A percentile compares a stretch with the other conserved stretches of the same genome.
Conservation (phyloP, 1,284 basidiomycete species). For the Fomitopsis betulina region DNA sequence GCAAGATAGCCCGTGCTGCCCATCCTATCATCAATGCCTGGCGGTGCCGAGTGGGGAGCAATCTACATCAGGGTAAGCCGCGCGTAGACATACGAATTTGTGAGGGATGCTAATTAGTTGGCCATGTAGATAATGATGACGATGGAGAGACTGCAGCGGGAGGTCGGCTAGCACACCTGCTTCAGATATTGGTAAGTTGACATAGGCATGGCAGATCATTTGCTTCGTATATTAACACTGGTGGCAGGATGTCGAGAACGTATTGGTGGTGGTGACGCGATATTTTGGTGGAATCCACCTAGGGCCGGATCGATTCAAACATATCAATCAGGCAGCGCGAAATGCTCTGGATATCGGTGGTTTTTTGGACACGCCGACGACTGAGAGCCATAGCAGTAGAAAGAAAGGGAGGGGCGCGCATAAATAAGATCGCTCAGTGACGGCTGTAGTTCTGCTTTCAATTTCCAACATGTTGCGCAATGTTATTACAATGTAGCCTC, state of each 20-base stretch:
- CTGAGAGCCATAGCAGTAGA: conserved; percentile 5
- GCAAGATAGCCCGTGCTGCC: conserved; percentile 71
- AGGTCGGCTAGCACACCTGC: conserved; percentile 77
- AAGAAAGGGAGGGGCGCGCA: conserved; percentile 3
- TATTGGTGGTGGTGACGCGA: conserved; percentile 80
- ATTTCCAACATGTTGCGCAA: neutral
- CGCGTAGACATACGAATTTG: neutral
- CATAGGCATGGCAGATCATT: neutral
- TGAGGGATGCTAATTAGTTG: neutral
- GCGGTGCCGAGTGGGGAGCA: conserved; percentile 64
- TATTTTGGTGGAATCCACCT: conserved; percentile 81
- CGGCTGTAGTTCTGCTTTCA: neutral
- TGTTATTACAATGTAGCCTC: neutral
- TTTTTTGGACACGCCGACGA: conserved; percentile 48
- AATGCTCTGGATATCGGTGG: conserved; percentile 83
- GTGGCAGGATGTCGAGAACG: conserved; percentile 68
- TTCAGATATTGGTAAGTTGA: conserved; percentile 77
- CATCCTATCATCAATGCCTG: conserved; percentile 91
- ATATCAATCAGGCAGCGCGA: conserved; percentile 86
- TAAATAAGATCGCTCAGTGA: neutral
- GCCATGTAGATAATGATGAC: conserved; percentile 79
- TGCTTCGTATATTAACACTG: neutral
- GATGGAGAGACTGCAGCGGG: conserved; percentile 92
- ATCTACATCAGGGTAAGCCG: conserved; percentile 67
- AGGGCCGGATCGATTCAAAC: conserved; percentile 88